Conservation (phyloP, 306 rosid genomes). For the Ochetophila trinervis region DNA sequence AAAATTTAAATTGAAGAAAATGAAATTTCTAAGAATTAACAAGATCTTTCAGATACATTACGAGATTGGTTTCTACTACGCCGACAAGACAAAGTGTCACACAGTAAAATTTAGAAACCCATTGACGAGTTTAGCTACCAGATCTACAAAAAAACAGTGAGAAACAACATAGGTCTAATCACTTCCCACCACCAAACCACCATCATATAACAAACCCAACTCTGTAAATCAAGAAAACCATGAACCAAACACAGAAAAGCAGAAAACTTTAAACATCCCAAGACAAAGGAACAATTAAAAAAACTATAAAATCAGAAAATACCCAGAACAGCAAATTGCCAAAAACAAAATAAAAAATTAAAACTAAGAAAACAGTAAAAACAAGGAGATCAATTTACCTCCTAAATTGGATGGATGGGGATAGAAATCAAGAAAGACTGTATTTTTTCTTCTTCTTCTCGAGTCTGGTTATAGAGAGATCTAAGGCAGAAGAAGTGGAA, state of each 20-base stretch:
- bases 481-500: conserved; percentile 31
- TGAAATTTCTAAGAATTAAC: conserved; percentile 6
- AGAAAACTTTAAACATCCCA: no score
- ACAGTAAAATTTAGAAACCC: conserved; percentile 16
- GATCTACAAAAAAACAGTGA: conserved; percentile 29
- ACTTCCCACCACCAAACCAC: conserved; percentile 13
- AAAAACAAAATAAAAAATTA: neutral
- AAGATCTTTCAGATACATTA: neutral
- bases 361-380: neutral
- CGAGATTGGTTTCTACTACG: neutral
- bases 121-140: conserved; percentile 17
- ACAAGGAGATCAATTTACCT: conserved; percentile 26
- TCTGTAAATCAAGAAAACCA: conserved; percentile 11
- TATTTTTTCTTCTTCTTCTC: no score
- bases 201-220: conserved; percentile 6
- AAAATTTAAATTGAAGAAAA: neutral
- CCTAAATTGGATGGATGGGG: conserved; percentile 8
- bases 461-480: neutral
- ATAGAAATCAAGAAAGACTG: neutral
- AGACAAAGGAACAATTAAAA: no score
- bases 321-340: neutral
- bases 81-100: conserved; percentile 2
- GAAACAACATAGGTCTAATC: conserved; percentile 36
- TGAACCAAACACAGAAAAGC: neutral
- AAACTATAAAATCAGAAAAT: neutral